Percentiles rank a stretch among this genome's conserved stretches.
Evolutionary conservation across 495 filamentous ascomycete genomes (phyloP).

Genomic region (Viridothelium virens): DNA sequence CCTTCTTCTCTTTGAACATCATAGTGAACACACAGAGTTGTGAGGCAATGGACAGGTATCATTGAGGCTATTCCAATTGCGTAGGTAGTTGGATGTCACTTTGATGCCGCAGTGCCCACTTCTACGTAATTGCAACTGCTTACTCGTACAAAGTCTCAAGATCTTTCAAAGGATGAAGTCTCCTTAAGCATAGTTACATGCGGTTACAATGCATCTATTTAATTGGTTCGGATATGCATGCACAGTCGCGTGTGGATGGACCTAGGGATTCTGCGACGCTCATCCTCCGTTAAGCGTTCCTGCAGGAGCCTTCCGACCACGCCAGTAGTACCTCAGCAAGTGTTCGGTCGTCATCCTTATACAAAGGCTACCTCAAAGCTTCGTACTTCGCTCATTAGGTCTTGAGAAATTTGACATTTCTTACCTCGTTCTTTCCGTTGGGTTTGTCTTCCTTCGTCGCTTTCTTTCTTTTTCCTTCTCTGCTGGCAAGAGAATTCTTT

Average conservation of each 20-base stretch:
- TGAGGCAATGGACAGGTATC: no score
- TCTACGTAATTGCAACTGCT: no score
- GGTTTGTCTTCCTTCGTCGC: not conserved
- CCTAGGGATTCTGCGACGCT: not conserved
- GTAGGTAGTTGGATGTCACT: no score
- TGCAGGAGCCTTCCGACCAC: not conserved
- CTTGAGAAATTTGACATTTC: not conserved
- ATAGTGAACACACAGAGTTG: no score
- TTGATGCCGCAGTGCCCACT: no score
- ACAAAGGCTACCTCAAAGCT: not conserved
- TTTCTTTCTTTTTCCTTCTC: not conserved
- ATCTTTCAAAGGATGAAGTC: no score
- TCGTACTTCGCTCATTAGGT: not conserved
- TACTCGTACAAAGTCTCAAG: no score
- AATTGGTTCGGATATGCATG: not conserved
- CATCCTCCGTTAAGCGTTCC: not conserved
- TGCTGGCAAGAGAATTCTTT: constrained; percentile 1
- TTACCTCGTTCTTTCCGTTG: not conserved
- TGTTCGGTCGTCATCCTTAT: not conserved
- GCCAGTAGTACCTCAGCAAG: not conserved
- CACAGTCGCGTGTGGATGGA: not conserved
- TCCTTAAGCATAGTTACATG: no score
- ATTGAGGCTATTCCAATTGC: no score
- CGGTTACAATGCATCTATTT: no score
- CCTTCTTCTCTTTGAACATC: no score